Evolutionary conservation across 2,329 filamentous ascomycete species (phyloP), one percentile per base, ranked within the genome.

Genomic region (Aureobasidium pullulans): DNA sequence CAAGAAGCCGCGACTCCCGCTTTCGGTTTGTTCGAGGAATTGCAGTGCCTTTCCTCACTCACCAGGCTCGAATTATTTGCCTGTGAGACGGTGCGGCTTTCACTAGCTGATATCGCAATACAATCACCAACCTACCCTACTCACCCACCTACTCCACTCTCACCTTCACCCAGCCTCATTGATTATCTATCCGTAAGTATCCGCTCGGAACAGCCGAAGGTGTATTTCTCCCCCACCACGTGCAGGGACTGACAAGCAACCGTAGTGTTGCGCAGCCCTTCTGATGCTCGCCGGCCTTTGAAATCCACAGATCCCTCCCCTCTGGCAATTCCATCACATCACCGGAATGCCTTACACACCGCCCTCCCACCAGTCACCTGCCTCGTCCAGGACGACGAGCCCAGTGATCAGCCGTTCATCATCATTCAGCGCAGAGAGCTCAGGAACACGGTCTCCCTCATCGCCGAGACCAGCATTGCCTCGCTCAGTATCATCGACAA

Each of bases 291-390:
- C 66, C 62, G 68, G 69, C 67, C 66, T 68, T 64, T 76, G 70
- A 73, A 60, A 60, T 61, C 64, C 63, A 64, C 64, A 16, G 13
- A 39, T 11, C 43, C 46, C 43, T 52, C 50, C 39, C 49, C 50
- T 42, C 65, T 63, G 59, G 59, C 44, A 23, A 59, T 63, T 61
- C 61, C 64, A 70, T 74, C 70, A 57, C 39, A 57, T 68, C 71
- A 72, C 69, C 72, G 75, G 81, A 78, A 94, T 94, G 89, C 89
- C 89, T 84, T 94, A 94, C 79, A 94, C 89, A 74, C 89, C 89
- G 62, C 89, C 89, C 64, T 84, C 86, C 67, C 82, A 83, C 74
- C 77, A 79, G 73, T 83, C 82, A 66, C 82, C 82, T 72, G 77
- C 78, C 68, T 76, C 79, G 65, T 83, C 82, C 61, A 80, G 79